Evolutionary conservation across 176 grass and related monocot genomes (phyloP).

Genomic region (Carex kokanica): DNA sequence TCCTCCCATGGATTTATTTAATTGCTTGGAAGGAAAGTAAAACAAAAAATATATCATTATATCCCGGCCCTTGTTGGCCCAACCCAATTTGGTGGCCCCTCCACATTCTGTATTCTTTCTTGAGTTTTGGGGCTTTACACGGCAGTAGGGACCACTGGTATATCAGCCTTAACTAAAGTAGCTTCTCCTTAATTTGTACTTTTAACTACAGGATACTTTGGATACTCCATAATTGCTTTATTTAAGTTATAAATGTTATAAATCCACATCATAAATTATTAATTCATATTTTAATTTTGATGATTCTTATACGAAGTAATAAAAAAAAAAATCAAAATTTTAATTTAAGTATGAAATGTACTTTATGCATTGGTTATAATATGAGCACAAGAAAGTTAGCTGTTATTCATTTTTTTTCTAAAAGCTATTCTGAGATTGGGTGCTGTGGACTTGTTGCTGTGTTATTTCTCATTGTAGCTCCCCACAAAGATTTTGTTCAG

Average conservation of each 20-base stretch:
- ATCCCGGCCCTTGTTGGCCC: slow-evolving; percentile 12
- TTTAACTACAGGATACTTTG: background rate
- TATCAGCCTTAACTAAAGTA: background rate
- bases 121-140: background rate
- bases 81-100: background rate
- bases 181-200: background rate
- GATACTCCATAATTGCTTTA: background rate
- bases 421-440: no score
- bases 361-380: background rate
- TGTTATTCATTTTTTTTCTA: background rate
- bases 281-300: background rate
- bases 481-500: no score
- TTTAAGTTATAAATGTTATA: background rate
- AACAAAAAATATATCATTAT: slow-evolving; percentile 8
- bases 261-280: background rate
- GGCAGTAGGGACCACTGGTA: background rate
- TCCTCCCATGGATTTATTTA: no score
- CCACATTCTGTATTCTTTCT: background rate
- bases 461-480: background rate
- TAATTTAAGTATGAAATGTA: background rate
- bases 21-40: background rate
- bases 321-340: background rate
- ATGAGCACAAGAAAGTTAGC: background rate
- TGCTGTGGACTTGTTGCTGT: no score
- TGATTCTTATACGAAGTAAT: background rate